These are phyloP conservation scores for Ogataea trehalophila DNA, from an alignment of 805 yeast genomes.

Conservation along the genomic window DNA sequence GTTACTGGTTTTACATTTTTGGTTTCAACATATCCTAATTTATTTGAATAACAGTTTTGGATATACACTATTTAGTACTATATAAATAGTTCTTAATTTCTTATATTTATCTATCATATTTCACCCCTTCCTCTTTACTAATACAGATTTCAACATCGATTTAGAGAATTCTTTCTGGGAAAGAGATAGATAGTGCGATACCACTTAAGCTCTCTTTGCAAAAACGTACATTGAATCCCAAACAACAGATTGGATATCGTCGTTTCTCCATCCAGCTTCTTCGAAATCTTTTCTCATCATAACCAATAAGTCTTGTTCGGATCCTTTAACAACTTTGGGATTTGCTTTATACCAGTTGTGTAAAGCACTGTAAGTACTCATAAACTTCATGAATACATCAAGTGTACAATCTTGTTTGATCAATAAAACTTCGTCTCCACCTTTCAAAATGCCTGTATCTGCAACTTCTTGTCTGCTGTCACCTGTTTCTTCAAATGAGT, in stretches of 20 bases:
- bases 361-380: constrained; percentile 23
- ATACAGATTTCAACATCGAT: constrained; percentile 8
- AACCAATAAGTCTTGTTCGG: constrained; percentile 15
- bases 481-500: neutral
- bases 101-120: neutral
- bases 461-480: neutral
- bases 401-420: constrained; percentile 15
- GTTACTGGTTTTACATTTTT: no score
- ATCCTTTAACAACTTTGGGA: constrained; percentile 12
- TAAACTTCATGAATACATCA: constrained; percentile 16
- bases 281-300: constrained; percentile 17
- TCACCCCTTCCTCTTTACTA: neutral
- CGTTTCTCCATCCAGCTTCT: constrained; percentile 39
- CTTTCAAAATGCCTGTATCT: neutral
- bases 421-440: constrained; percentile 13
- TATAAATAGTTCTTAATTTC: no score
- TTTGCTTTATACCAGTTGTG: constrained; percentile 21
- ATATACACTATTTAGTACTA: no score
- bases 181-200: no score
- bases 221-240: constrained; percentile 56
- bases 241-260: constrained; percentile 38
- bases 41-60: no score
- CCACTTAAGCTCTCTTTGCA: constrained; percentile 29
- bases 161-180: no score
- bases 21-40: no score